Conservation (phyloP, 2,329 filamentous ascomycete genomes). For the Apiospora sp. region DNA sequence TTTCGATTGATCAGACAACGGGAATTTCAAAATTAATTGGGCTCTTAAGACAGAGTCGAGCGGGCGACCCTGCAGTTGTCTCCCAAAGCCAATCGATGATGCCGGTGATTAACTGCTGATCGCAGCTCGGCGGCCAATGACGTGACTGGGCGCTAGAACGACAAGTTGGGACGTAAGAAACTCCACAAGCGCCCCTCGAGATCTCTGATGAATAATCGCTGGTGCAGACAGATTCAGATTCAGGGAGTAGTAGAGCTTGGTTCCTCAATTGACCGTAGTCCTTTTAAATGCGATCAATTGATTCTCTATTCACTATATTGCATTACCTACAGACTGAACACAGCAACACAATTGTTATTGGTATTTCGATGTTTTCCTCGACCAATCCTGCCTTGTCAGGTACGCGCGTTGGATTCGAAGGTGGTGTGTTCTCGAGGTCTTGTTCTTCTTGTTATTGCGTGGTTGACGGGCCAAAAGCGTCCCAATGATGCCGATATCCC, state of each 20-base stretch:
- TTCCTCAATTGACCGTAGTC: neutral
- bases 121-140: slow-evolving; percentile 14
- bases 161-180: neutral
- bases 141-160: slow-evolving; percentile 5
- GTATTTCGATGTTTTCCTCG: neutral
- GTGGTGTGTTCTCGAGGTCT: neutral
- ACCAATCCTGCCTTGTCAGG: neutral
- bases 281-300: neutral
- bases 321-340: neutral
- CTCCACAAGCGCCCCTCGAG: neutral
- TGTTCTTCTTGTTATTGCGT: neutral
- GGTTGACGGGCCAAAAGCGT: slow-evolving; percentile 9
- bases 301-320: neutral
- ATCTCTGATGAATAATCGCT: neutral
- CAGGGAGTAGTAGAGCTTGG: neutral
- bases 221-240: neutral
- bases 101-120: slow-evolving; percentile 16
- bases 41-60: slow-evolving; percentile 15
- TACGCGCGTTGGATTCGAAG: neutral
- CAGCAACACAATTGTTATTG: neutral
- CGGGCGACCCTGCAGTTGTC: neutral
- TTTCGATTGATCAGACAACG: slow-evolving; percentile 20
- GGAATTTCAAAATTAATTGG: slow-evolving; percentile 6
- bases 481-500: slow-evolving; percentile 5
- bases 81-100: slow-evolving; percentile 20